A percentile compares a stretch with the other conserved stretches of the same genome.
Conservation (phyloP, 768 basidiomycete genomes). For the Boletus sp. region DNA sequence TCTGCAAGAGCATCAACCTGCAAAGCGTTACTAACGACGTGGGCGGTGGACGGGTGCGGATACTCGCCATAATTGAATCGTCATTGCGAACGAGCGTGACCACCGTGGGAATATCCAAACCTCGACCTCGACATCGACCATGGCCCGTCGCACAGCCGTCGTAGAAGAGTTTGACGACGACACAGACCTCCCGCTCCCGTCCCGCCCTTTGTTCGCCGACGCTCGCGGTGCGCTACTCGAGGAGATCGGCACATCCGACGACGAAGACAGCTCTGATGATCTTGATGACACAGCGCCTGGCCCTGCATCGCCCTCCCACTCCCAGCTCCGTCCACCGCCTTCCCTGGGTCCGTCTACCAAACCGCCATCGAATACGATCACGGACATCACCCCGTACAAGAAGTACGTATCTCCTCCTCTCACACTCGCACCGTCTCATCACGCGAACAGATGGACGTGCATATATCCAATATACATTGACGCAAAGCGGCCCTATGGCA, state of each 20-base stretch:
- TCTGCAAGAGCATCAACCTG: conserved; percentile 16
- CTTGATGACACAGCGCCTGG: conserved; percentile 40
- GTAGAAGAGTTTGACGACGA: conserved; percentile 92
- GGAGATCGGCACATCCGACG: conserved; percentile 59
- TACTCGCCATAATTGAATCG: conserved; percentile 14
- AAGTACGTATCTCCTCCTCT: conserved; percentile 46
- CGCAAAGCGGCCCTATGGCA: conserved; percentile 85
- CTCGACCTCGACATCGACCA: conserved; percentile 30
- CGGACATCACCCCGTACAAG: conserved; percentile 83
- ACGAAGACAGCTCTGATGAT: conserved; percentile 41
- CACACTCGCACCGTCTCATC: conserved; percentile 3
- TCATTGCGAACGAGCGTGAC: conserved; percentile 1
- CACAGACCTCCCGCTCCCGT: conserved; percentile 83
- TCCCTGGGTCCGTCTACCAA: conserved; percentile 20
- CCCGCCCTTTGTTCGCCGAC: conserved; percentile 61
- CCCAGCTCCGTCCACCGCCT: conserved; percentile 22
- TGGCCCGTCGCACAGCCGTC: conserved; percentile 70
- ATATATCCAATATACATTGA: conserved; percentile 98
- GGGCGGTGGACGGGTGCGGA: background rate
- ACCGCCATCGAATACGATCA: conserved; percentile 42
- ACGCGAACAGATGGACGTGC: conserved; percentile 75
- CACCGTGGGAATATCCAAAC: conserved; percentile 27
- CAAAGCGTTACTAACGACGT: background rate
- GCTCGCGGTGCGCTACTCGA: conserved; percentile 74
- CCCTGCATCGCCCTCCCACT: conserved; percentile 52